Conservation (phyloP, 768 basidiomycete species). For the Suillus variegatus region DNA sequence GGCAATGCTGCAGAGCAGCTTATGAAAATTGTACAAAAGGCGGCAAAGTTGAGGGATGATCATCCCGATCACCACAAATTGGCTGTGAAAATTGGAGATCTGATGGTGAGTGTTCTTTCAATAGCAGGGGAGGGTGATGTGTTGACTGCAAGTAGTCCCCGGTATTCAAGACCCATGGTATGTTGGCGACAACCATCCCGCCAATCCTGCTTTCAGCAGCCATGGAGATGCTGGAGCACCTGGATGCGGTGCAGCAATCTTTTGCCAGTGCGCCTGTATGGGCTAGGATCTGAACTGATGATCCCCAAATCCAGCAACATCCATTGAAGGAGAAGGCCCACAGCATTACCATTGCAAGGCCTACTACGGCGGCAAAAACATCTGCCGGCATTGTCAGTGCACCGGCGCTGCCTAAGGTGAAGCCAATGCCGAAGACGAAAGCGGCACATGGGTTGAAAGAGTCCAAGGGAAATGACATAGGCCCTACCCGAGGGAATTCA, state of each 20-base stretch:
- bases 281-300: not conserved
- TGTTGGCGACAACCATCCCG: not conserved
- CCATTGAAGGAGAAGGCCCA: not conserved
- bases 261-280: not conserved
- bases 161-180: not conserved
- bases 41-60: not conserved
- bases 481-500: too few relatives aligned
- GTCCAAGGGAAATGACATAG: too few relatives aligned
- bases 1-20: not conserved
- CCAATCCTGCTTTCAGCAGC: not conserved
- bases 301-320: not conserved
- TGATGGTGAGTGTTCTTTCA: not conserved
- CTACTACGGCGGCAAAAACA: too few relatives aligned
- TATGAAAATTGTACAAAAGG: not conserved
- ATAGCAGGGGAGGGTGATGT: not conserved
- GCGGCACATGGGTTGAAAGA: too few relatives aligned
- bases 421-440: too few relatives aligned
- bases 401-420: too few relatives aligned
- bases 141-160: not conserved
- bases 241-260: not conserved
- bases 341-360: not conserved
- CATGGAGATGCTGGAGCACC: not conserved
- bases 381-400: too few relatives aligned
- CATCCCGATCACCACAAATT: not conserved
- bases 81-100: not conserved